Base-by-base conservation (phyloP, 2,329 filamentous ascomycete genomes). In the Lachnellula arida region DNA sequence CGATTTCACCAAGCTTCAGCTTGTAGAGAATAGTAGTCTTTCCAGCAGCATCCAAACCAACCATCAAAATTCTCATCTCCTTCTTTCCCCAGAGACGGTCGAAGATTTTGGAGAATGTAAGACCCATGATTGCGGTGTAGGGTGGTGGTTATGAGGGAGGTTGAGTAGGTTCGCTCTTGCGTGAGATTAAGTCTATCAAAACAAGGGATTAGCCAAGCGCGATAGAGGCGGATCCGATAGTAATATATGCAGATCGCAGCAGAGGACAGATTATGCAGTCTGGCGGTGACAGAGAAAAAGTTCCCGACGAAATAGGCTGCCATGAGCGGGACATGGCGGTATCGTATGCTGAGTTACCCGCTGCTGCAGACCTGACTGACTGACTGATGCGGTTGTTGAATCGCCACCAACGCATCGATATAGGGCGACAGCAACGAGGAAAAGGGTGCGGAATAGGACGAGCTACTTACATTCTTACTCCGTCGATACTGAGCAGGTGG, bases 21-120 rank as follows among this genome's bases (percentile, higher is more conserved):
- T 99, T 99, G 83, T 99, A 99, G 69, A 99, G 87, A 74, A 99
- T 99, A 70, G 94, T 99, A 73, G 94, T 99, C 86, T 99, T 99
- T 88, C 94, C 94, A 76, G 94, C 94, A 71, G 94, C 94, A 78
- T 99, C 94, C 72, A 99, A 87, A 85, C 94, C 94, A 70, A 99
- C 92, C 94, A 99, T 99, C 78, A 99, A 78, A 81, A 99, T 97
- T 83, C 94, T 87, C 94, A 99, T 99, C 86, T 99, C 94, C 87
- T 97, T 97, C 88, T 96, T 96, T 73, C 93, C 91, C 88, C 91
- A 96, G 77, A 97, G 85, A 81, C 88, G 86, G 75, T 96, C 90
- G 77, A 97, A 94, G 74, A 97, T 76, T 85, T 94, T 96, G 71
- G 92, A 97, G 80, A 97, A 91, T 74, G 88, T 86, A 77, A 97